Conservation (phyloP, 2,329 filamentous ascomycete genomes). For the Domatiomyces catenatus region DNA sequence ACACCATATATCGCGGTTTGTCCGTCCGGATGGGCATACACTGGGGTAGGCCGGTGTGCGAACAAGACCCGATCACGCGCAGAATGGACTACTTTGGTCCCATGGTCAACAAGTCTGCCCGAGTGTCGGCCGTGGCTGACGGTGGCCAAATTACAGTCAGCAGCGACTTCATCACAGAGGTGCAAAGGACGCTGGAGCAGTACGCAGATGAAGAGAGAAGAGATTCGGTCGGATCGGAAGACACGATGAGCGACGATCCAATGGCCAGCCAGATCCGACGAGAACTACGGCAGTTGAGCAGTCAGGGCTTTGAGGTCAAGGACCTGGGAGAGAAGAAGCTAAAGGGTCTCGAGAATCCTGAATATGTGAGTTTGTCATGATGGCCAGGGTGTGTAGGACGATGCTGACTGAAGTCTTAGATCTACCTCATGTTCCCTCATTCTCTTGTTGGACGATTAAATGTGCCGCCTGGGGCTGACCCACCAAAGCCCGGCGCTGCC, state of each 20-base stretch:
- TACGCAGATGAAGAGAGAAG: constrained; percentile 71
- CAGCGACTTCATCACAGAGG: constrained; percentile 91
- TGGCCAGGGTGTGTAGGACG: too few species aligned
- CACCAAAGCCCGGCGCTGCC: constrained; percentile 25
- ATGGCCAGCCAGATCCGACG: constrained; percentile 65
- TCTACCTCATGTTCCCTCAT: constrained; percentile 92
- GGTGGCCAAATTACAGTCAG: constrained; percentile 95
- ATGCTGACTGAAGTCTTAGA: constrained; percentile 18
- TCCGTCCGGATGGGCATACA: constrained; percentile 97
- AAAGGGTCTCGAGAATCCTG: constrained; percentile 93
- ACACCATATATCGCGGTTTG: constrained; percentile 80
- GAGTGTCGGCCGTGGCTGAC: constrained; percentile 87
- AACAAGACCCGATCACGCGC: constrained; percentile 86
- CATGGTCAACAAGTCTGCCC: constrained; percentile 94
- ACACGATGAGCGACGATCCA: constrained; percentile 59
- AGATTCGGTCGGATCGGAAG: constrained; percentile 54
- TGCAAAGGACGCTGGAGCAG: constrained; percentile 75
- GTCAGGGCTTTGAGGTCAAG: constrained; percentile 90
- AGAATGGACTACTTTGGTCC: constrained; percentile 99
- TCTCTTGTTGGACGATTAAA: constrained; percentile 56
- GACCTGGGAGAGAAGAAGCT: constrained; percentile 89
- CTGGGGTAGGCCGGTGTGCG: constrained; percentile 85
- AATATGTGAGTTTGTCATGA: constrained; percentile 35
- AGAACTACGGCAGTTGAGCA: constrained; percentile 72
- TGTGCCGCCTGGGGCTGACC: constrained; percentile 18